Evolutionary conservation across 495 filamentous ascomycete genomes (phyloP), one percentile per base, ranked within the genome.

Genomic region (Xylaria telfairii): DNA sequence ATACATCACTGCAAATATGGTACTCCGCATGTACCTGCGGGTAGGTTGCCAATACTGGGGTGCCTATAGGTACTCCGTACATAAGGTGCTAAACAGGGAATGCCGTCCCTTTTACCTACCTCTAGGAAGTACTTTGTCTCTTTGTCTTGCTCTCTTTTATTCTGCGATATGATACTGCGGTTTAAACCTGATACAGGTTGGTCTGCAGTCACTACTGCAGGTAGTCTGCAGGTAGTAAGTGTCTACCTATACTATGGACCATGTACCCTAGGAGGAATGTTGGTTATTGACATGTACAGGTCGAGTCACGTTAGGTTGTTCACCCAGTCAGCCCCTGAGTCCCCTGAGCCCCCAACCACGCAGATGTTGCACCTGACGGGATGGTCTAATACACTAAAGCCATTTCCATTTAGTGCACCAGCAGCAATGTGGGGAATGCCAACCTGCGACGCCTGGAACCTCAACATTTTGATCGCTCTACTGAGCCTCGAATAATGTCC

Each of bases 351-450:
- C 37, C 37, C 13, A 9, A 24, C 21, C 59, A 62, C 12, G 54
- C 28, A 19, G 53, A 26, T 51, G 47, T 51, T 24, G 46, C 24
- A 12, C 24, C 49, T 53, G 49, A 15, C 15, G 19, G 54, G 6
- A 4, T 28, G 9, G 28, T 6, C 15, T 37, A 57, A 57, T 26
- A 53, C 49, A 53, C 49, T 53, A 53, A 53, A 12, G 49, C 21
- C 49, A 28, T 62, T 44, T 47, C 44, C 19, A 53, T 19, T 37
- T 37, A 37, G 54, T 59, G 54, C 54, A 66, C 32, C 34, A 34
- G n/a, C 64, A 42, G 64, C 47, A 54, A 42, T 53, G 64, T 66
- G 64, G 64, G 64, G 64, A 65, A 66, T 53, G 64, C 62, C 64
- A 66, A 66, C n/a, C n/a, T n/a, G 54, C 64, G 47, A 28, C 30